A percentile compares a stretch with the other conserved stretches of the same genome.
These are phyloP conservation scores for Adansonia madagascariensis DNA, from an alignment of 441 rosid species.

Conservation along the genomic window DNA sequence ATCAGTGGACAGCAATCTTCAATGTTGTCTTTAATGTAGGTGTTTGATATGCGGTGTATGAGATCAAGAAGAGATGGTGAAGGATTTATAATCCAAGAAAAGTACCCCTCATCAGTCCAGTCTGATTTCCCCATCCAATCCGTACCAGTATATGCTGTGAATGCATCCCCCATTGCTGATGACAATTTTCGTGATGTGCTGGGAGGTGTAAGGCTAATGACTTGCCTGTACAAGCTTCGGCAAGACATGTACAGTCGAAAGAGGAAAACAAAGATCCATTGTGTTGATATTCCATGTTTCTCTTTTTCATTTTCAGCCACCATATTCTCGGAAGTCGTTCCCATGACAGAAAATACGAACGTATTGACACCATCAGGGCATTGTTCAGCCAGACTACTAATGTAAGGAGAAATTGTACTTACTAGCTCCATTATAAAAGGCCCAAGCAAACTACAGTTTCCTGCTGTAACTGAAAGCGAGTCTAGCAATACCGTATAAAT, in stretches of 20 bases:
- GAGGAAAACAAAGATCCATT: slow-evolving; percentile 72
- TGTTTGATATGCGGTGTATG: slow-evolving; percentile 54
- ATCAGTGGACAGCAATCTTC: slow-evolving; percentile 57
- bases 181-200: slow-evolving; percentile 59
- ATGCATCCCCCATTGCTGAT: slow-evolving; percentile 50
- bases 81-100: slow-evolving; percentile 70
- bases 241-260: slow-evolving; percentile 72
- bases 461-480: slow-evolving; percentile 68
- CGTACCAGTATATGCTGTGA: slow-evolving; percentile 57
- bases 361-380: slow-evolving; percentile 48
- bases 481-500: slow-evolving; percentile 64
- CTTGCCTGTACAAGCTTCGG: slow-evolving; percentile 77
- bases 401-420: slow-evolving; percentile 56
- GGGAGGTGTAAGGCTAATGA: slow-evolving; percentile 71
- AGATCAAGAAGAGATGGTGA: slow-evolving; percentile 70
- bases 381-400: slow-evolving; percentile 58
- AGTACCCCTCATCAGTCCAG: slow-evolving; percentile 72
- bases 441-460: slow-evolving; percentile 75
- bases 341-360: slow-evolving; percentile 57
- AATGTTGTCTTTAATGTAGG: slow-evolving; percentile 48
- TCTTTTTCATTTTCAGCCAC: slow-evolving; percentile 36
- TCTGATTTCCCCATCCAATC: slow-evolving; percentile 70
- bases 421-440: slow-evolving; percentile 60
- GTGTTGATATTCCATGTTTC: slow-evolving; percentile 45
- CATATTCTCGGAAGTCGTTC: slow-evolving; percentile 39